Evolutionary conservation across 129 eudicot genomes (phyloP), one percentile per base, ranked within the genome.

Genomic region (carrot (Daucus carota)): DNA sequence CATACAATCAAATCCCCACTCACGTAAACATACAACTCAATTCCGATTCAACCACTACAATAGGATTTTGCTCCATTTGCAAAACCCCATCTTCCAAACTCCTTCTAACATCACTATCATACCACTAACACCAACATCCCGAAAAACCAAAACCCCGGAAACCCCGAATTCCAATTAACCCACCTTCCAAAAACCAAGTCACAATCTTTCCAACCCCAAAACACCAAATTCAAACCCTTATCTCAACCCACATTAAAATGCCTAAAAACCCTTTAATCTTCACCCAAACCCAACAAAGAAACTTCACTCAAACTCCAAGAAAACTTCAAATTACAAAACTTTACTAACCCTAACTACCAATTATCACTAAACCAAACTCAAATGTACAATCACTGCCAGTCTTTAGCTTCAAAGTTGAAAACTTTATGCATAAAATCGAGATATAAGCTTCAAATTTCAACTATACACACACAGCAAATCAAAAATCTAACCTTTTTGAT

Each of bases 181-280:
- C 93, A 83, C 93, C 88, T 90, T 86, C 91, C 94, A 83, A 86
- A 88, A 91, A 84, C 84, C 70, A 77, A 86, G 68, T 76, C 44
- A 83, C 78, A 66, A 62, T 65, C 18, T 66, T 78, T 78, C 77
- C 74, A 79, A 88, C 74, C 13, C 75, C 75, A 71, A 42, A 79
- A 88, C 74, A 24, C 75, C 75, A 71, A 42, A 54, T 48, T 72
- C 36, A 79, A 85, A 82, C 88, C 86, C 81, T 85, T 65, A 82
- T 54, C 78, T 68, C 52, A 75, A 75, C 73, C 54, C 47, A 78
- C 45, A 60, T 69, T 45, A 50, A 59, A 77, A 74, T 69, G 29
- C 63, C 62, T 41, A 41, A 31, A 80, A 80, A 31, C 63, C 79
- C 80, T 68, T 41, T 22, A 59, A 31, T 22, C 69, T 44, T n/a